Evolutionary conservation across 1,284 basidiomycete genomes (phyloP).

Genomic region (Hypsizygus ulmarius): DNA sequence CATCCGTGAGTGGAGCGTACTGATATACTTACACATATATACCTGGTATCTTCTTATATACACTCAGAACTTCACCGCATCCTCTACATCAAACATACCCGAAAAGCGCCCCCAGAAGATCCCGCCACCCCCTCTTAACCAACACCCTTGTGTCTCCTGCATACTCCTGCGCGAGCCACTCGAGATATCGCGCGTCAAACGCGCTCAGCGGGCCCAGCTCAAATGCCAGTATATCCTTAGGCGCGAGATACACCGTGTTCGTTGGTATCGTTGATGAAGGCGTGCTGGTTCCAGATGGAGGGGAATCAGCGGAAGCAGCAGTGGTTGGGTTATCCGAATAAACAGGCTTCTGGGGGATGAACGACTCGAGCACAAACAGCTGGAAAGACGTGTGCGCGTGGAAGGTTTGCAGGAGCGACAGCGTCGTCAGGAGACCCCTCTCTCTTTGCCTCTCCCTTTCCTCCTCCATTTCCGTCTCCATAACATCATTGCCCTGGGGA

Average conservation of each 20-base stretch:
- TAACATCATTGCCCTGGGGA: conserved; percentile 15
- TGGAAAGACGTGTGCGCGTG: conserved; percentile 68
- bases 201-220: conserved; percentile 70
- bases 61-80: too few relatives aligned
- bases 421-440: conserved; percentile 56
- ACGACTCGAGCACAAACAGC: conserved; percentile 53
- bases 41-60: too few relatives aligned
- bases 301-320: too few relatives aligned
- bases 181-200: conserved; percentile 65
- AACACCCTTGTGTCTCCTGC: conserved; percentile 42
- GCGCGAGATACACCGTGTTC: conserved; percentile 36
- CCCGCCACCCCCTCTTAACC: conserved; percentile 44
- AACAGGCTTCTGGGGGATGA: conserved; percentile 34
- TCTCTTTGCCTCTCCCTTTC: conserved; percentile 27
- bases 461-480: conserved; percentile 26
- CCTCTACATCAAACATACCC: conserved; percentile 28
- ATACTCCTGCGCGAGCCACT: conserved; percentile 71
- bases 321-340: too few relatives aligned
- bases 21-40: too few relatives aligned
- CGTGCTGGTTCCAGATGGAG: neutral
- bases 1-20: too few relatives aligned
- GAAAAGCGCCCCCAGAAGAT: conserved; percentile 41
- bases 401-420: conserved; percentile 69
- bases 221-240: conserved; percentile 63
- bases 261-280: conserved; percentile 12